phyloP scores from a whole-genome alignment of 2,329 filamentous ascomycete species.

The Venturia nashicola region DNA sequence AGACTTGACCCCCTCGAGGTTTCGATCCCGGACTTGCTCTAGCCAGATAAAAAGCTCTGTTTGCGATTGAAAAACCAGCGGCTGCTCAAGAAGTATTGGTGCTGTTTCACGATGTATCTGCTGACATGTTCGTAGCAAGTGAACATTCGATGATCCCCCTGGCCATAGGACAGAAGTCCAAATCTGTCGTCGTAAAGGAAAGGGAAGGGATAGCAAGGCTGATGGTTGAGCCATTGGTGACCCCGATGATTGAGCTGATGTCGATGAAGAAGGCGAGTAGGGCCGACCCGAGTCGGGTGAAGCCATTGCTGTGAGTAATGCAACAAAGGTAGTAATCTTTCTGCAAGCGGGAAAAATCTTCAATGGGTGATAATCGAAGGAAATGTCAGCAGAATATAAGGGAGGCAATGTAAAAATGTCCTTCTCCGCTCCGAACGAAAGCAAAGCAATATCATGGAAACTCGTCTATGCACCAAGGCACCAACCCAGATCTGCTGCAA shows the following conservation, averaged over 20 bases:
- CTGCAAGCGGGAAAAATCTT: background rate
- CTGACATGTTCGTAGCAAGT: slow-evolving; percentile 1
- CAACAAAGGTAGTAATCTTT: background rate
- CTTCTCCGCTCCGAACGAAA: background rate
- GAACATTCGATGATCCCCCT: background rate
- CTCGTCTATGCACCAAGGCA: background rate
- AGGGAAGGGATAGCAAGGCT: background rate
- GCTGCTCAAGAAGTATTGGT: slow-evolving; percentile 1
- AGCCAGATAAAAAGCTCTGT: background rate
- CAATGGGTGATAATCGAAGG: background rate
- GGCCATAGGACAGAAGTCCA: slow-evolving; percentile 1
- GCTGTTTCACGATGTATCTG: slow-evolving; percentile 6
- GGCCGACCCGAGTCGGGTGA: background rate
- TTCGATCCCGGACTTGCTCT: background rate
- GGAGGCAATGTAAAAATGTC: background rate
- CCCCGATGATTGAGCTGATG: background rate
- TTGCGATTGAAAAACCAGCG: slow-evolving; percentile 4
- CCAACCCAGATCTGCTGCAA: background rate
- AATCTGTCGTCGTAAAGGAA: background rate
- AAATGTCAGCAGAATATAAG: background rate
- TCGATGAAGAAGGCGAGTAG: background rate
- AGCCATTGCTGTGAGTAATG: background rate
- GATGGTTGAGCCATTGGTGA: background rate
- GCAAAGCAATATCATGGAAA: background rate
- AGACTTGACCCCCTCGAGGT: background rate